phyloP scores from a whole-genome alignment of 148 eudicot species.

The Tetragonia tetragonoides region DNA sequence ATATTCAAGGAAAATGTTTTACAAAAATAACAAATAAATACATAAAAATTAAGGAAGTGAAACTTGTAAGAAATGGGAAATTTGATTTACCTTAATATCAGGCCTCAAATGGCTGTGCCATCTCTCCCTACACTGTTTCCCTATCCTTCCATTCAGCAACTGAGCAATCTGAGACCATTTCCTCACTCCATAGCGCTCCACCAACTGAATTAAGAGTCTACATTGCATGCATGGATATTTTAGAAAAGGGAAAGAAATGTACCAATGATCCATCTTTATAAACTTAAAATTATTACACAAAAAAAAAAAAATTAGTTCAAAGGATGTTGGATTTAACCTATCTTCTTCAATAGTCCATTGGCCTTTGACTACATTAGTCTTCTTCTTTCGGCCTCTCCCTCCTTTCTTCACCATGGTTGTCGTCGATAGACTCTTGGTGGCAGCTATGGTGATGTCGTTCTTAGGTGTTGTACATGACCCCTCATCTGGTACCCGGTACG shows the following conservation, averaged over 20 bases:
- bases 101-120: constrained; percentile 98
- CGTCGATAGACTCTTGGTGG: constrained; percentile 11
- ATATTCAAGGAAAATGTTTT: neutral
- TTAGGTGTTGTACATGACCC: constrained; percentile 49
- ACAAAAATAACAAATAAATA: neutral
- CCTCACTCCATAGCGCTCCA: constrained; percentile 65
- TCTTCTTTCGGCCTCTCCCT: constrained; percentile 42
- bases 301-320: neutral
- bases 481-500: constrained; percentile 46
- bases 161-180: constrained; percentile 93
- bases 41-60: neutral
- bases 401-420: constrained; percentile 19
- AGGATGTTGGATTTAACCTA: constrained; percentile 35
- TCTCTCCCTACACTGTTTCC: constrained; percentile 95
- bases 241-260: too few relatives aligned
- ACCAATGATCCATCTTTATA: neutral
- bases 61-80: neutral
- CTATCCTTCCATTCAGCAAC: constrained; percentile 73
- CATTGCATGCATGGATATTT: constrained; percentile 18
- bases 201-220: constrained; percentile 43
- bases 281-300: neutral
- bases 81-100: constrained; percentile 65
- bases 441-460: constrained; percentile 4
- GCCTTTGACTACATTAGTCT: constrained; percentile 63
- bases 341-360: constrained; percentile 97